Conservation (phyloP, 2,329 filamentous ascomycete species). For the Aspergillus tanneri region DNA sequence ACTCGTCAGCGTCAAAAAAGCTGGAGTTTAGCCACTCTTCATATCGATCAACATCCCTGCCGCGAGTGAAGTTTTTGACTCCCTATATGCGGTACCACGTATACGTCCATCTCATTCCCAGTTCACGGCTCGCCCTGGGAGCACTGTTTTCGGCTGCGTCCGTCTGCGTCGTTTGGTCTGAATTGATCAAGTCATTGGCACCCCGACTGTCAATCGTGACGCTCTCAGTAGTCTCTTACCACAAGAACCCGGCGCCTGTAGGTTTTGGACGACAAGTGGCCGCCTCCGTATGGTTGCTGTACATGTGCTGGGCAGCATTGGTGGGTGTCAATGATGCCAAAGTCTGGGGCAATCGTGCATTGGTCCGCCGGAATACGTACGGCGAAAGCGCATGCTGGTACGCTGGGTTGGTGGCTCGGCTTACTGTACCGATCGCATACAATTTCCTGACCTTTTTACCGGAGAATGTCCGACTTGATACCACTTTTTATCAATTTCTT, state of each 20-base stretch:
- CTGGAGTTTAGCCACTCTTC: conserved; percentile 69
- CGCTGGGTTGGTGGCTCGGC: conserved; percentile 82
- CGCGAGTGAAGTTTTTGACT: conserved; percentile 63
- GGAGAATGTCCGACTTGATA: conserved; percentile 67
- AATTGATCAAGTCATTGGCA: conserved; percentile 79
- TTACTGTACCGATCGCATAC: conserved; percentile 90
- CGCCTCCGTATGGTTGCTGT: conserved; percentile 83
- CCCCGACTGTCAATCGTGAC: conserved; percentile 71
- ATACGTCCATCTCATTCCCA: conserved; percentile 72
- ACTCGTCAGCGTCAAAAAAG: conserved; percentile 76
- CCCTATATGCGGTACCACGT: conserved; percentile 80
- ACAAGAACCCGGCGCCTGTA: conserved; percentile 69
- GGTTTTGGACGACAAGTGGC: conserved; percentile 84
- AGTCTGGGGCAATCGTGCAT: conserved; percentile 92
- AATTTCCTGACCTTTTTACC: conserved; percentile 94
- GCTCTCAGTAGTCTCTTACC: conserved; percentile 64
- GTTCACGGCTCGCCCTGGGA: conserved; percentile 64
- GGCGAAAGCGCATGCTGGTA: conserved; percentile 96
- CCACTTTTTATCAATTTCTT: conserved; percentile 83
- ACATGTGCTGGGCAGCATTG: conserved; percentile 91
- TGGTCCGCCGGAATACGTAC: conserved; percentile 88
- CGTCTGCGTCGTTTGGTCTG: conserved; percentile 84
- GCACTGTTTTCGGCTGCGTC: conserved; percentile 71
- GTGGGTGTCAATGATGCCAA: conserved; percentile 88
- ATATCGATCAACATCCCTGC: conserved; percentile 55